Base-by-base conservation (phyloP, 345 rosid species). In the Abelmoschus esculentus region DNA sequence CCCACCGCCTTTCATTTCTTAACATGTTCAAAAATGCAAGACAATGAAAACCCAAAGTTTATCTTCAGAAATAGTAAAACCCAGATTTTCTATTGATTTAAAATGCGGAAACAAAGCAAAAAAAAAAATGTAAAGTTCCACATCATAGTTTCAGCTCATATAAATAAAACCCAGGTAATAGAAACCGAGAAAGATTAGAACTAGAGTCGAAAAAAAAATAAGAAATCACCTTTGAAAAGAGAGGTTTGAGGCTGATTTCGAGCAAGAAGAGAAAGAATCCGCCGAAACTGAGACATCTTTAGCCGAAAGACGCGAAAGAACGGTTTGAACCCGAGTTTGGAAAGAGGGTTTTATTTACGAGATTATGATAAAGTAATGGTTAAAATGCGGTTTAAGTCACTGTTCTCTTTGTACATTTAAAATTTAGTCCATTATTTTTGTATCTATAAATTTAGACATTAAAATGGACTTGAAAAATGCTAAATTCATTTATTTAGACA, bases 211-310 rank as follows among this genome's bases (percentile, higher is more conserved):
- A 12, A 42, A 12, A 22, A 3, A 3, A 15, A 3, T 15, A 7
- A 7, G 22, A 40, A 57, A 38, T 72, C 28, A 81, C 84, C 81
- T 75, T 72, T 64, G 17, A 67, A 49, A 10, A 72, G 32, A 49
- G 75, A 76, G 72, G 49, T 8, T 19, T 52, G 75, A 61, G 17
- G 69, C 29, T 57, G 84, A 36, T 40, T 72, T 13, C 65, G 69
- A 70, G 57, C 22, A 49, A 61, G 72, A 66, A 77, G 73, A 70
- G 77, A 72, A 4, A 73, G 57, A 54, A 80, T 66, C 31, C 77
- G 79, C 42, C 81, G 71, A 70, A 70, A 11, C 50, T 55, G 53
- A 13, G 54, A 66, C 12, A 78, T 77, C 81, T 79, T 77, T 29
- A 9, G 70, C 70, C 15, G 57, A 47, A 55, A 29, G 40, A 66